phyloP scores from a whole-genome alignment of 2,329 filamentous ascomycete genomes.

The Colletotrichum paranaense region DNA sequence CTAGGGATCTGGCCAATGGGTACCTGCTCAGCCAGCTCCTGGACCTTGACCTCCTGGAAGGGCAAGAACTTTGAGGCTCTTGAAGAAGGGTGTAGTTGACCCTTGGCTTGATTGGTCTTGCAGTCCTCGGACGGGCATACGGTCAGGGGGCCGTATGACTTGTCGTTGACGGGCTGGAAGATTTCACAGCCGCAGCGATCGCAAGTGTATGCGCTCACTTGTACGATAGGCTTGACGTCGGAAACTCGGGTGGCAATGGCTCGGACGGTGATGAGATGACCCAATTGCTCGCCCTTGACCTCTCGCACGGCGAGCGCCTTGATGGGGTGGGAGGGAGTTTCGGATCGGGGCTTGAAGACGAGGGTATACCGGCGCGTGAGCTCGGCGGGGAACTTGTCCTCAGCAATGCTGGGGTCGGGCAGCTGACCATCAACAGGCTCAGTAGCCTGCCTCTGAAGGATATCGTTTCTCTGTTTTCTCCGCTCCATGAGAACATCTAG shows the following conservation, averaged over 20 bases:
- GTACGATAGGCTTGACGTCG: slow-evolving; percentile 97
- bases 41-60: slow-evolving; percentile 98
- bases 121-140: slow-evolving; percentile 93
- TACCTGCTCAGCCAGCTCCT: slow-evolving; percentile 99
- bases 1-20: slow-evolving; percentile 97
- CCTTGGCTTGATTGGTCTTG: slow-evolving; percentile 89
- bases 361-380: slow-evolving; percentile 94
- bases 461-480: slow-evolving; percentile 86
- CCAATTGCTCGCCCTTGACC: slow-evolving; percentile 91
- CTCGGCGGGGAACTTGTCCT: slow-evolving; percentile 89
- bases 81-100: slow-evolving; percentile 93
- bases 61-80: slow-evolving; percentile 96
- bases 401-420: slow-evolving; percentile 69
- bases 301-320: slow-evolving; percentile 89
- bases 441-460: slow-evolving; percentile 70
- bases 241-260: slow-evolving; percentile 96
- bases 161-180: slow-evolving; percentile 93
- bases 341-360: slow-evolving; percentile 92
- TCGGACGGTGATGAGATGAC: slow-evolving; percentile 91
- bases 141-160: slow-evolving; percentile 87
- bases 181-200: slow-evolving; percentile 97
- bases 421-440: slow-evolving; percentile 55
- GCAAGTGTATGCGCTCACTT: slow-evolving; percentile 97
- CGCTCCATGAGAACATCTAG: slow-evolving; percentile 97
- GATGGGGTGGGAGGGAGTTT: slow-evolving; percentile 70